Evolutionary conservation across 345 rosid genomes (phyloP), one percentile per base, ranked within the genome.

Genomic region (Lepidium sativum): DNA sequence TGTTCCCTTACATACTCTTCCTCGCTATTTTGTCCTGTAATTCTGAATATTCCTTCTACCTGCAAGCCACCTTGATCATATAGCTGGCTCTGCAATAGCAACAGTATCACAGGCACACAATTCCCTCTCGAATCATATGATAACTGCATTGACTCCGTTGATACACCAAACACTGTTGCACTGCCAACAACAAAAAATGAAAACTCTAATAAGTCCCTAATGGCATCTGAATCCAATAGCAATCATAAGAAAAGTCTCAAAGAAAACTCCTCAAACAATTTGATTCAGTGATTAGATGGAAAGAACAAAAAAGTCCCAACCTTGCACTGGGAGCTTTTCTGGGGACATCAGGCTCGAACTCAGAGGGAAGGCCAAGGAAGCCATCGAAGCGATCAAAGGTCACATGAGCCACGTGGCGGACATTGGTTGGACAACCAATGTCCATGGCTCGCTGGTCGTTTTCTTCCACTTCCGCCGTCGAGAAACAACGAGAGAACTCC

Each of bases 321-420:
- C 96, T 91, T 23, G 97, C 96, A 72, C 97, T 91, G 13, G 96
- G 97, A 58, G 92, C 89, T 52, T 94, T 70, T 50, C 94, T 75
- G 27, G 84, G 82, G 18, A 91, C 91, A 49, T 89, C 97, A 27
- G 91, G 95, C 80, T 92, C 97, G 67, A 86, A 79, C 82, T 92
- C 98, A 51, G 79, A 86, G 43, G 97, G 97, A 79, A 92, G 74
- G 60, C 97, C 98, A 68, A 84, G 77, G 77, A 92, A 92, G 25
- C 98, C 98, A 76, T 87, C 81, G 71, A 89, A 92, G 68, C 97
- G 85, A 74, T 92, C 98, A 63, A 92, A 92, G 43, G 98, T 92
- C 13, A 92, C 98, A 56, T 89, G 98, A 0, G 92, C 89, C 41
- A 92, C 94, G 59, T 92, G 98, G 5, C 92, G 78, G 13, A 89